Evolutionary conservation across 805 yeast species (phyloP).

Genomic region (Ogataea salicorniae): DNA sequence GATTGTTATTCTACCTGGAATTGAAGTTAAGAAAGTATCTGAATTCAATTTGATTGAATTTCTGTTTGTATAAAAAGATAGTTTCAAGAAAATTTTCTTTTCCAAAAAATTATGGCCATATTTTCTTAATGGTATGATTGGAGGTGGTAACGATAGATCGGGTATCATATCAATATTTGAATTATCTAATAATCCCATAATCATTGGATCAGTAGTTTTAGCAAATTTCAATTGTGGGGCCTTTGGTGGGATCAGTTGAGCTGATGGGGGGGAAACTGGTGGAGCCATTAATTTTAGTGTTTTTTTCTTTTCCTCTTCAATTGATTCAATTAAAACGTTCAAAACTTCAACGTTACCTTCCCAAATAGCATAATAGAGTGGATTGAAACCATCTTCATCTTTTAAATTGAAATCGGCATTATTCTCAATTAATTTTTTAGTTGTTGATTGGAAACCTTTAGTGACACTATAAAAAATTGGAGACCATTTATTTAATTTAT

Average conservation of each 20-base stretch:
- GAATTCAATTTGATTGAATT: conserved; percentile 41
- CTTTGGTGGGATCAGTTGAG: conserved; percentile 7
- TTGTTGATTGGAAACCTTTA: conserved; percentile 72
- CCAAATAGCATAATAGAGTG: conserved; percentile 86
- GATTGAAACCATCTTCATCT: conserved; percentile 78
- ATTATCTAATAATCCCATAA: conserved; percentile 27
- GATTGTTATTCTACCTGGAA: conserved; percentile 80
- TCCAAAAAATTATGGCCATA: conserved; percentile 96
- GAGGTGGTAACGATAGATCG: conserved; percentile 89
- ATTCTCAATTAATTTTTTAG: conserved; percentile 60
- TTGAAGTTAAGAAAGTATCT: conserved; percentile 39
- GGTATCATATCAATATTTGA: conserved; percentile 66
- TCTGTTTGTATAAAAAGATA: conserved; percentile 53
- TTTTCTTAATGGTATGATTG: conserved; percentile 85
- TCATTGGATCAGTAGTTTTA: conserved; percentile 9
- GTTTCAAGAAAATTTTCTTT: conserved; percentile 77
- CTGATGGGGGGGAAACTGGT: not conserved
- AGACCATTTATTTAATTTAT: conserved; percentile 88
- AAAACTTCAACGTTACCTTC: conserved; percentile 88
- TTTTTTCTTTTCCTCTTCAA: conserved; percentile 7
- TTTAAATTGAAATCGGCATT: conserved; percentile 66
- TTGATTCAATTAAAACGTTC: conserved; percentile 50
- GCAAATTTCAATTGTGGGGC: conserved; percentile 13
- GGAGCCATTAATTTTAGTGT: not conserved
- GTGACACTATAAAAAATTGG: conserved; percentile 87